Evolutionary conservation across 78 protist species (phyloP).

Genomic region (Dictyostelium capitatum): DNA sequence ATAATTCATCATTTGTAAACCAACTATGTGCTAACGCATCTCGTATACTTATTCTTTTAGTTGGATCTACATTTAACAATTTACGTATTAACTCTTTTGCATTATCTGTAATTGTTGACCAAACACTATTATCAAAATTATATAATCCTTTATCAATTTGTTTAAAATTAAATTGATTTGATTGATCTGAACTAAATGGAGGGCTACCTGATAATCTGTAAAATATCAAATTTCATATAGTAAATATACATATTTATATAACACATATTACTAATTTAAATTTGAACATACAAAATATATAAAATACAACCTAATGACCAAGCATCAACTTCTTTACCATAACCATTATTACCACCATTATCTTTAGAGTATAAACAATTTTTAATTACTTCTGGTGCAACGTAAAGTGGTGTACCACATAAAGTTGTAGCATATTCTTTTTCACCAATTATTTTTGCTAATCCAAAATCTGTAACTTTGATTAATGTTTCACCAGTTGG

Average conservation of each 20-base stretch:
- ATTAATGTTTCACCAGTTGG: background rate
- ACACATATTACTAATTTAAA: too few relatives aligned
- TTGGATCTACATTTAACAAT: constrained; percentile 52
- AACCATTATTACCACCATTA: background rate
- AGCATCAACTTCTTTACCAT: constrained; percentile 73
- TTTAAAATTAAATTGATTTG: background rate
- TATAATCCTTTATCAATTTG: constrained; percentile 26
- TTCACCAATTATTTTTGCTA: constrained; percentile 71
- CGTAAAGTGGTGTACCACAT: constrained; percentile 68
- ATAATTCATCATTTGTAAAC: constrained; percentile 16
- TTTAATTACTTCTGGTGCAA: constrained; percentile 61
- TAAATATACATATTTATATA: background rate
- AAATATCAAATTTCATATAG: background rate
- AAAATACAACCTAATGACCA: constrained; percentile 72
- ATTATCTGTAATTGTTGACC: constrained; percentile 20
- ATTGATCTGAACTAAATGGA: constrained; percentile 34
- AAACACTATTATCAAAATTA: constrained; percentile 10
- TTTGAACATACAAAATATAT: constrained; percentile 18
- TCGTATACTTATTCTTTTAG: background rate
- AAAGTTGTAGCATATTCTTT: constrained; percentile 60
- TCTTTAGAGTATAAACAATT: background rate
- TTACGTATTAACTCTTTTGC: constrained; percentile 54
- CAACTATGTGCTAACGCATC: constrained; percentile 40
- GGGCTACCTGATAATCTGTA: constrained; percentile 45
- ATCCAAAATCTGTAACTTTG: constrained; percentile 66